phyloP scores from a whole-genome alignment of 2,329 filamentous ascomycete genomes.

The Colletotrichum sp. region DNA sequence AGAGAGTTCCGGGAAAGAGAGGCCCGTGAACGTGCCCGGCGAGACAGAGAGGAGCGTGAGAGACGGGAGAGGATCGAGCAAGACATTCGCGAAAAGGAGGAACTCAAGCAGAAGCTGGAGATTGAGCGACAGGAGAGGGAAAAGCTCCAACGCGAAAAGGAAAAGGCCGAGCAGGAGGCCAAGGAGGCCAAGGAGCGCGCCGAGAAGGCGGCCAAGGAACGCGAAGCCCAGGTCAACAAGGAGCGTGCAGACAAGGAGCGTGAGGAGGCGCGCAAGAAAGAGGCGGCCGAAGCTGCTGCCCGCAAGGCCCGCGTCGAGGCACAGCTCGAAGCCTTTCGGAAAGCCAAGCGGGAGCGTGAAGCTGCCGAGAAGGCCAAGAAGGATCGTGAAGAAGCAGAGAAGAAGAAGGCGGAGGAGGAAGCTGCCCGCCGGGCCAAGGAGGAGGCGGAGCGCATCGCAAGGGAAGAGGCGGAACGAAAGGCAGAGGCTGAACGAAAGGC shows the following conservation, averaged over 20 bases:
- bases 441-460: slow-evolving; percentile 40
- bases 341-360: slow-evolving; percentile 44
- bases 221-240: slow-evolving; percentile 38
- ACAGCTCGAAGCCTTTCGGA: slow-evolving; percentile 22
- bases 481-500: slow-evolving; percentile 36
- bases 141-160: slow-evolving; percentile 45
- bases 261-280: slow-evolving; percentile 32
- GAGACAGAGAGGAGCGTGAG: slow-evolving; percentile 39
- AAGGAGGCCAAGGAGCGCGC: slow-evolving; percentile 25
- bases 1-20: slow-evolving; percentile 63
- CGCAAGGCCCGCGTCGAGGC: slow-evolving; percentile 31
- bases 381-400: slow-evolving; percentile 52
- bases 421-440: slow-evolving; percentile 25
- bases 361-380: slow-evolving; percentile 48
- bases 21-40: slow-evolving; percentile 48
- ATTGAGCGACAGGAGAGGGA: slow-evolving; percentile 37
- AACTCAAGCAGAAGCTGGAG: slow-evolving; percentile 32
- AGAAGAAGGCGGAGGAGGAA: slow-evolving; percentile 32
- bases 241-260: slow-evolving; percentile 40
- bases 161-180: slow-evolving; percentile 50
- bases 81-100: slow-evolving; percentile 34
- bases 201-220: slow-evolving; percentile 36
- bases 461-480: slow-evolving; percentile 39
- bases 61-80: slow-evolving; percentile 40
- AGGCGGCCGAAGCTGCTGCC: slow-evolving; percentile 31